phyloP scores from a whole-genome alignment of 495 filamentous ascomycete species.

The Amphirosellinia nigrospora region DNA sequence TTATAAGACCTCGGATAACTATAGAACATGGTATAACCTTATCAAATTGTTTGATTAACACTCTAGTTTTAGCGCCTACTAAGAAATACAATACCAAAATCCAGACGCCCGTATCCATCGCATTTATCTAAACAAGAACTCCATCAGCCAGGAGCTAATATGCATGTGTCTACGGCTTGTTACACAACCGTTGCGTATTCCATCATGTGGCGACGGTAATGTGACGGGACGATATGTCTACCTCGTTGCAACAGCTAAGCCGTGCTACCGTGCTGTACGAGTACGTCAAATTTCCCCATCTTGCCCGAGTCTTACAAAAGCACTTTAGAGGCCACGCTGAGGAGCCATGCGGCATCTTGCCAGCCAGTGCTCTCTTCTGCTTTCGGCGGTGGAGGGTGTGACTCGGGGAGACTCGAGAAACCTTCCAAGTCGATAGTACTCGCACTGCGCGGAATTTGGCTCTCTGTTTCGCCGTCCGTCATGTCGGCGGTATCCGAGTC shows the following conservation, averaged over 20 bases:
- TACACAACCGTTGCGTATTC: conserved; percentile 20
- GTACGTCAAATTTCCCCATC: conserved; percentile 1
- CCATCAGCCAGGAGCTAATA: conserved; percentile 17
- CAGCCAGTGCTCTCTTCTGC: conserved; percentile 67
- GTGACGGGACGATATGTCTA: neutral
- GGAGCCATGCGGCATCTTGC: conserved; percentile 86
- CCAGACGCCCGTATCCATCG: neutral
- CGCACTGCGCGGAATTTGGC: conserved; percentile 39
- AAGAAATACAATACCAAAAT: conserved; percentile 2
- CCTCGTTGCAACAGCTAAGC: neutral
- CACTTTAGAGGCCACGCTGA: conserved; percentile 76
- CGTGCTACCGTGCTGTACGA: neutral
- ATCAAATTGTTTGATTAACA: neutral
- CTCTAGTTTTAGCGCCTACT: neutral
- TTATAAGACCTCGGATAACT: neutral
- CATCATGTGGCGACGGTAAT: neutral
- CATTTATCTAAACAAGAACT: conserved; percentile 3
- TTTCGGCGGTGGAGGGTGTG: conserved; percentile 50
- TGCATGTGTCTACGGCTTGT: conserved; percentile 25
- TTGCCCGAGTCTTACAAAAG: conserved; percentile 54
- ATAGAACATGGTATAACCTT: neutral
- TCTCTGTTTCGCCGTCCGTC: conserved; percentile 47
- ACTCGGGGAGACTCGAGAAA: conserved; percentile 31
- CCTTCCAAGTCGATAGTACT: conserved; percentile 41
- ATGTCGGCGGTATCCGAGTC: conserved; percentile 50